Base-by-base conservation (phyloP, 2,329 filamentous ascomycete genomes). In the Coleophoma cylindrospora region DNA sequence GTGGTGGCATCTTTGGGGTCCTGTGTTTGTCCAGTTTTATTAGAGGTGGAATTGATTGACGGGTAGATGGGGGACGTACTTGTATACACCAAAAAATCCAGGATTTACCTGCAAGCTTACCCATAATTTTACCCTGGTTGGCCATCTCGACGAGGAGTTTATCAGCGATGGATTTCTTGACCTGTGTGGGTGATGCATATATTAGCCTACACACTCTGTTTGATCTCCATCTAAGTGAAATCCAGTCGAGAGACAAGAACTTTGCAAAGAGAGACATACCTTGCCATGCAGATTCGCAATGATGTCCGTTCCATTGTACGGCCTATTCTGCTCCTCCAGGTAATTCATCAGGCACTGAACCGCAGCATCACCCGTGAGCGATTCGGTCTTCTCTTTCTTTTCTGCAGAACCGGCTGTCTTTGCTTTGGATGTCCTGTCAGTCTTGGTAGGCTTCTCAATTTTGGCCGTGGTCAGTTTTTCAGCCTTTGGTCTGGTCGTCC, bases 61-160 rank as follows among this genome's bases (percentile, higher is more conserved):
- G 13, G 40, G 17, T 33, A 22, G 49, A 48, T 46, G 51, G 41
- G 32, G 34, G n/a, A 57, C 52, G 27, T 17, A 63, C 62, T 51
- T 67, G 64, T 2, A 62, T 32, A 15, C 56, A 48, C 64, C 64
- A 66, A 50, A 64, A 67, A 7, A 67, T 62, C 61, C 62, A 66
- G 34, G 64, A 58, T 9, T 59, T 63, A 3, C 64, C 64, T 12
- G 61, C 61, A 0, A 61, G 60, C 40, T 66, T 76, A 45, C 77
- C 79, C 58, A 79, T 79, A 40, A 87, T 79, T 56, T 79, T 67
- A 11, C 77, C 77, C 40, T 72, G 73, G 56, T 84, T 80, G 52
- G 81, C 76, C 63, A 87, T 68, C 52, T 85, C 81, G 58, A 81
- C 83, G 34, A 87, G 68, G 33, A 79, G 61, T 64, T 85, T 87